Base-by-base conservation (phyloP, 805 yeast species). In the Pichia cephalocereana region DNA sequence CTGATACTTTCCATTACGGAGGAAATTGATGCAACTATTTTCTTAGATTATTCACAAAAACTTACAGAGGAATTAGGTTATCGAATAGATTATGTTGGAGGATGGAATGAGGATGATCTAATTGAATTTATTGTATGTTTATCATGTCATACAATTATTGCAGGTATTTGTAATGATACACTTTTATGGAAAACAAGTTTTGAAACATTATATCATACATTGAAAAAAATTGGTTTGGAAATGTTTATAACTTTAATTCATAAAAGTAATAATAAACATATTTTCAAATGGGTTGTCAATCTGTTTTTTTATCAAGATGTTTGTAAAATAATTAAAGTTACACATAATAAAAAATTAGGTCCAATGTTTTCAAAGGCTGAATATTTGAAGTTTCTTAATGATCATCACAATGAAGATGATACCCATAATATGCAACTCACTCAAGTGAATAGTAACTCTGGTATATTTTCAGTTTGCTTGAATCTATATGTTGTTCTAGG, bases 301-400 rank as follows among this genome's bases (percentile, higher is more conserved):
- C 48, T 53, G 46, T 58, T 58, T 28, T 56, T 59, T 38, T 58
- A 56, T 43, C 58, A 57, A 40, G 62, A 59, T 49, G 52, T 56
- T 30, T 46, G 52, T 28, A 59, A 59, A 37, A 43, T 53, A 27
- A 47, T 54, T 23, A 54, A 51, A 44, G 54, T 59, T 15, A 57
- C 58, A 4, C 45, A 55, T n/a, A 50, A 49, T 9, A 43, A 46
- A 9, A 50, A 44, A 38, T 41, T 52, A 7, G 62, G 61, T 3
- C 60, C 63, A 4, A 42, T 54, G 12, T 59, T 57, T 44, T 55
- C 62, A 2, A 43, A 54, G 26, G 11, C 41, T 3, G 59, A 59
- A 41, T 59, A 59, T 46, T 38, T 47, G 17, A 46, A 42, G 36
- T 44, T 40, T 28, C 31, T 51, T 41, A 44, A 37, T 37, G 23